These are phyloP conservation scores for Colletotrichum sp. DNA, from an alignment of 2,329 filamentous ascomycete species.

Conservation along the genomic window DNA sequence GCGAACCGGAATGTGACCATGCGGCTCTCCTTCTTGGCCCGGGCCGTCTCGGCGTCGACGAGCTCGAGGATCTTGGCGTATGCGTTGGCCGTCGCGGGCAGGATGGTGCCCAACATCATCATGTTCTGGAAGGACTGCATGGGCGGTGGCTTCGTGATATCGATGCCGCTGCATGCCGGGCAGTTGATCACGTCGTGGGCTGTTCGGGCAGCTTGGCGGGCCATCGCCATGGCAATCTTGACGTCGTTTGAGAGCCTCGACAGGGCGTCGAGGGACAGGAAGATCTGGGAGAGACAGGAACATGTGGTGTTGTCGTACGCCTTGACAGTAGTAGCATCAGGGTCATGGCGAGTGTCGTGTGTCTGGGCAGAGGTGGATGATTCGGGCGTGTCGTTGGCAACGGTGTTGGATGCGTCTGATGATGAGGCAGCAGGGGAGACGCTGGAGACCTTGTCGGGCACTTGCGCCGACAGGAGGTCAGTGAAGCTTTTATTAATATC, in stretches of 20 bases:
- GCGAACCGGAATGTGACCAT: slow-evolving; percentile 50
- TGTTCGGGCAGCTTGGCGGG: slow-evolving; percentile 51
- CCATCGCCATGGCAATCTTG: slow-evolving; percentile 49
- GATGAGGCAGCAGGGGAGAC: neutral
- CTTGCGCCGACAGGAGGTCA: slow-evolving; percentile 9
- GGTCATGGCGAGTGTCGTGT: neutral
- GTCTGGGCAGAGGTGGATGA: neutral
- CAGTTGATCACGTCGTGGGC: slow-evolving; percentile 60
- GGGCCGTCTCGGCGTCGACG: slow-evolving; percentile 56
- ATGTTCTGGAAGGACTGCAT: slow-evolving; percentile 61
- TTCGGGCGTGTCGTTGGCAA: neutral
- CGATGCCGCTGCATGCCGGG: slow-evolving; percentile 48
- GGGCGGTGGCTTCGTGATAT: slow-evolving; percentile 38
- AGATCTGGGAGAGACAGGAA: slow-evolving; percentile 54
- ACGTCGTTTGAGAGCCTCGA: slow-evolving; percentile 50
- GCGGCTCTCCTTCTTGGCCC: slow-evolving; percentile 45
- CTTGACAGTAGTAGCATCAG: neutral
- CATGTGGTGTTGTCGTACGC: slow-evolving; percentile 37
- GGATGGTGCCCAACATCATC: slow-evolving; percentile 63
- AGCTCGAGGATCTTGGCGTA: slow-evolving; percentile 60
- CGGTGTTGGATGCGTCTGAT: slow-evolving; percentile 4
- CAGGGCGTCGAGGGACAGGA: slow-evolving; percentile 55
- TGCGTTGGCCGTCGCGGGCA: slow-evolving; percentile 62
- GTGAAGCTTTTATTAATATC: slow-evolving; percentile 25
- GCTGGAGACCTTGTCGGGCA: neutral